A percentile compares a stretch with the other conserved stretches of the same genome.
Evolutionary conservation across 306 rosid genomes (phyloP).

Genomic region (Hylodesmum podocarpum): DNA sequence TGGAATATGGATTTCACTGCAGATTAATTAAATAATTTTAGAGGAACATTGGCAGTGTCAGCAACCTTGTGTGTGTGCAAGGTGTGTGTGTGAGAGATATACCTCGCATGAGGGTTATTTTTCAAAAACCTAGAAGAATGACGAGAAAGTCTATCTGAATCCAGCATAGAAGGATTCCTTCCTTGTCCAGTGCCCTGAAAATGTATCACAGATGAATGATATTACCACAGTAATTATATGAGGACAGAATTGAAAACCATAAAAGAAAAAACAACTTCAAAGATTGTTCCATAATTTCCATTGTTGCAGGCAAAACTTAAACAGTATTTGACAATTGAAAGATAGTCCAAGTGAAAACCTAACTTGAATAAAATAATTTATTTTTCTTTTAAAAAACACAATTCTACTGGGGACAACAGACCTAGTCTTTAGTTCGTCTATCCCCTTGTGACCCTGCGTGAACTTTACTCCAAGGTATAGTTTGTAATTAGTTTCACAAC

Average conservation of each 20-base stretch:
- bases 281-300: background rate
- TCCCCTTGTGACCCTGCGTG: background rate
- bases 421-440: background rate
- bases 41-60: constrained; percentile 13
- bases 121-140: constrained; percentile 77
- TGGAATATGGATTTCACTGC: constrained; percentile 76
- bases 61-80: background rate
- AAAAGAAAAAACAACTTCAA: background rate
- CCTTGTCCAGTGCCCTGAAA: constrained; percentile 71
- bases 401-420: background rate
- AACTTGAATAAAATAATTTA: background rate
- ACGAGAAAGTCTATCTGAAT: constrained; percentile 75
- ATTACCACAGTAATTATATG: background rate
- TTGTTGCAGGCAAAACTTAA: background rate
- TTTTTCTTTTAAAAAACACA: background rate
- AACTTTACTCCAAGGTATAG: background rate
- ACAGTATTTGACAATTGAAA: background rate
- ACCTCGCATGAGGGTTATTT: constrained; percentile 66
- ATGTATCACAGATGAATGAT: constrained; percentile 29
- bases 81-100: background rate
- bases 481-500: background rate
- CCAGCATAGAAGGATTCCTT: constrained; percentile 52
- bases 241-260: constrained; percentile 18
- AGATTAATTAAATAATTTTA: constrained; percentile 34
- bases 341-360: background rate